phyloP scores from a whole-genome alignment of 2,329 filamentous ascomycete species.

The Diplodia seriata region DNA sequence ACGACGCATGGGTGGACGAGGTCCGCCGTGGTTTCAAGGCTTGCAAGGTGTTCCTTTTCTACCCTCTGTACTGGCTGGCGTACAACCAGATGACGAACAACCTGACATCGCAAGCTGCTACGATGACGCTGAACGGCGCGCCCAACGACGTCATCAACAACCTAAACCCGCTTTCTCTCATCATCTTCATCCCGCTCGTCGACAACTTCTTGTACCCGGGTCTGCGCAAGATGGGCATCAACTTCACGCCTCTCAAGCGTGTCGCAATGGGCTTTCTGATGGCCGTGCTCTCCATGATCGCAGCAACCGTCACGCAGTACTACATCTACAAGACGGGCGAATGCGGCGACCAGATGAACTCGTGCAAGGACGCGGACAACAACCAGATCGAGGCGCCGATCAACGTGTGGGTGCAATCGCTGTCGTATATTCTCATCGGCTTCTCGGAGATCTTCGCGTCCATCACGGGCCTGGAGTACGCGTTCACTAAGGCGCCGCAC shows the following conservation, averaged over 20 bases:
- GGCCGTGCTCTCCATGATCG: slow-evolving; percentile 57
- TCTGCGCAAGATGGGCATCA: slow-evolving; percentile 55
- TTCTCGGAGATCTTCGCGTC: slow-evolving; percentile 65
- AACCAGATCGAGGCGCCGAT: slow-evolving; percentile 59
- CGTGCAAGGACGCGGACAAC: slow-evolving; percentile 53
- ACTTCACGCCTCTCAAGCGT: slow-evolving; percentile 62
- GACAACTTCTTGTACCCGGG: slow-evolving; percentile 61
- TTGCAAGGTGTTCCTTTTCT: slow-evolving; percentile 62
- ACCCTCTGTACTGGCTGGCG: slow-evolving; percentile 53
- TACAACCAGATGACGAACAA: slow-evolving; percentile 65
- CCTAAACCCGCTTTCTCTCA: slow-evolving; percentile 60
- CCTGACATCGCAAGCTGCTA: slow-evolving; percentile 62
- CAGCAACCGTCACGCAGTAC: slow-evolving; percentile 59
- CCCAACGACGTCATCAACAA: slow-evolving; percentile 65
- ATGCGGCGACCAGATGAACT: slow-evolving; percentile 65
- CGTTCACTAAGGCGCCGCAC: slow-evolving; percentile 76
- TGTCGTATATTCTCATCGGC: slow-evolving; percentile 60
- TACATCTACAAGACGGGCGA: slow-evolving; percentile 69
- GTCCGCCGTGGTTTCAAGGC: slow-evolving; percentile 49
- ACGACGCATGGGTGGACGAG: slow-evolving; percentile 79
- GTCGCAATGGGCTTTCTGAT: slow-evolving; percentile 60
- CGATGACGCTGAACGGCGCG: slow-evolving; percentile 59
- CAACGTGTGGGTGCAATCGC: slow-evolving; percentile 66
- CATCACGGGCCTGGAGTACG: slow-evolving; percentile 73
- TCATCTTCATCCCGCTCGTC: slow-evolving; percentile 62